Evolutionary conservation across 805 yeast species (phyloP).

Genomic region (Suhomyces sp.): DNA sequence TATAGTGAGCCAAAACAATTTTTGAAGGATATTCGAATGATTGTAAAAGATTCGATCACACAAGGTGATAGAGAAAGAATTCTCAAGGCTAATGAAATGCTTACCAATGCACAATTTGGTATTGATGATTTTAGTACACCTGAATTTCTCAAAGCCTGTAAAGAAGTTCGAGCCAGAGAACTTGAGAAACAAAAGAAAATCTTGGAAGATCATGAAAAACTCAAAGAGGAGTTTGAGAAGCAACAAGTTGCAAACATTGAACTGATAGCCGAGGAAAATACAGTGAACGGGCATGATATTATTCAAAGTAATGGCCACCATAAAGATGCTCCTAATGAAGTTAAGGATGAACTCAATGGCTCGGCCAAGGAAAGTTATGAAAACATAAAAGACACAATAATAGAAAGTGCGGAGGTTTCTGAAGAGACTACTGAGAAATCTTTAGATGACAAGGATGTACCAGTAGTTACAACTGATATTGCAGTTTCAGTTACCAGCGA

Average conservation of each 20-base stretch:
- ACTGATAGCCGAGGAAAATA: background rate
- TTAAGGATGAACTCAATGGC: background rate
- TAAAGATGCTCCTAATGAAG: background rate
- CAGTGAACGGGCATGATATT: background rate
- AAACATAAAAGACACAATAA: too few relatives aligned
- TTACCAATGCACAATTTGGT: conserved; percentile 93
- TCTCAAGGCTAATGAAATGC: conserved; percentile 86
- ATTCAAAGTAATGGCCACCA: background rate
- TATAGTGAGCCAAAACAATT: conserved; percentile 92
- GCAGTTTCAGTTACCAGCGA: too few relatives aligned
- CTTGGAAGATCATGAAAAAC: conserved; percentile 33
- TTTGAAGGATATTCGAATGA: conserved; percentile 78
- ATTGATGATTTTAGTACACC: conserved; percentile 83
- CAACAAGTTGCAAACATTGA: conserved; percentile 4
- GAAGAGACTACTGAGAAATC: too few relatives aligned
- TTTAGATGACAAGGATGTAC: too few relatives aligned
- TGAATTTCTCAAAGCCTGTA: conserved; percentile 74
- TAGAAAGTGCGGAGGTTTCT: too few relatives aligned
- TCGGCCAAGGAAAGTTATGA: too few relatives aligned
- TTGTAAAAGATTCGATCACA: conserved; percentile 71
- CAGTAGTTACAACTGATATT: too few relatives aligned
- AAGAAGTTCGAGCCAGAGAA: conserved; percentile 68
- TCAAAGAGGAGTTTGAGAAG: conserved; percentile 22
- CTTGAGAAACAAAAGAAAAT: conserved; percentile 48
- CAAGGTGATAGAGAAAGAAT: conserved; percentile 82